Evolutionary conservation across 208 protist species (phyloP).

Genomic region (Endotrypanum monterogeii): DNA sequence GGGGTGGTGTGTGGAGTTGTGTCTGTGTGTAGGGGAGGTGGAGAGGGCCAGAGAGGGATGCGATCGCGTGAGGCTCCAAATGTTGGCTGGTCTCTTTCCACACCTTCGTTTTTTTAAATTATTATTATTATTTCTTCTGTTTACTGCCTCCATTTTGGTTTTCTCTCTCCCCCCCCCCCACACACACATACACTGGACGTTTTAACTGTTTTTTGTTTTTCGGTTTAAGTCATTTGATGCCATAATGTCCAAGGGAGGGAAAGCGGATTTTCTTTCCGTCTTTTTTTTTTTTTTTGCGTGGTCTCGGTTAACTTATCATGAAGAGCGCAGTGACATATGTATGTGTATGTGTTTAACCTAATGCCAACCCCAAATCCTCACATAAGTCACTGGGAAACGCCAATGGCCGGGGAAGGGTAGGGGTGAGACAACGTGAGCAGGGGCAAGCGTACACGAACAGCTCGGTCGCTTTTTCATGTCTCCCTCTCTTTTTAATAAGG

Average conservation of each 20-base stretch:
- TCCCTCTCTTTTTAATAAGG: too few species aligned
- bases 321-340: background rate
- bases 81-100: background rate
- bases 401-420: background rate
- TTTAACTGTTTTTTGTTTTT: too few species aligned
- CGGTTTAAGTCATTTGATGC: conserved; percentile 9
- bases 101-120: background rate
- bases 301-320: background rate
- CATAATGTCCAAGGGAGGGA: background rate
- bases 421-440: too few species aligned
- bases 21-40: background rate
- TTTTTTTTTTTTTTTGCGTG: background rate
- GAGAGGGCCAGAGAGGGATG: too few species aligned
- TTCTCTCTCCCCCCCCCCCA: conserved; percentile 11
- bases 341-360: background rate
- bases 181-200: too few species aligned
- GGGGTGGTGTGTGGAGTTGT: background rate
- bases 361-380: too few species aligned
- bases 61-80: background rate
- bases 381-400: too few species aligned
- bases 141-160: background rate
- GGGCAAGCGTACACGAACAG: background rate
- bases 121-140: background rate
- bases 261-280: conserved; percentile 11
- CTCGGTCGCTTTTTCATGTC: too few species aligned